Base-by-base conservation (phyloP, 768 basidiomycete genomes). In the Suillus subaureus region DNA sequence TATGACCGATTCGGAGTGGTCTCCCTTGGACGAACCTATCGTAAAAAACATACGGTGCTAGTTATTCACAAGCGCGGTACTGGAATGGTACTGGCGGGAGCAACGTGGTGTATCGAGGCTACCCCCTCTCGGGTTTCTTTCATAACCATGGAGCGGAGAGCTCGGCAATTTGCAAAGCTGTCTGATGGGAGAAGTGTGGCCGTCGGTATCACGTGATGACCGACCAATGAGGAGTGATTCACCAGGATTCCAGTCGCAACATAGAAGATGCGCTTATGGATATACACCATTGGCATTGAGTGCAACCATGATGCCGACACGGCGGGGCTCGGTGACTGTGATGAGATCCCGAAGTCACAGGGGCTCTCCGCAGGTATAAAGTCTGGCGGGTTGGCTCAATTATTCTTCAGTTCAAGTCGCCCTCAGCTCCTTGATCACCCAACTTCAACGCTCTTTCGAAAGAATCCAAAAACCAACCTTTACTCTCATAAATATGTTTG, bases 401-500 rank as follows among this genome's bases (percentile, higher is more conserved):
- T 2, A 21, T 28, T 28, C 54, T 26, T 42, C 23, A 60, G 57
- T 60, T 60, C 57, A 40, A 60, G 26, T 60, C 26, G 57, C 57
- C 57, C 23, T 9, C 11, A 28, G 57, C 39, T 26, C 37, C 35
- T 57, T 57, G 56, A 58, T 39, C 26, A 55, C 31, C 31, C 18
- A 55, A 55, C 54, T 55, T 55, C 31, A 28, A 60, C 57, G 6
- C 57, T 40, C 39, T 40, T 60, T 60, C 39, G 8, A 60, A 58
- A 18, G 15, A 26, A 37, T 39, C 23, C 56, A 0, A 16, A 58
- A 28, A 40, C 3, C 9, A 26, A 18, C 11, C 26, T 28, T 28
- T 15, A 60, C 16, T 40, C 18, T 40, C 18, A 40, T 11, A 56
- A 54, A 52, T 64, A 74, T 74, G 73, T 73, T 73, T 63, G 9